Evolutionary conservation across 495 filamentous ascomycete genomes (phyloP).

Genomic region (Podospora fimiseda): DNA sequence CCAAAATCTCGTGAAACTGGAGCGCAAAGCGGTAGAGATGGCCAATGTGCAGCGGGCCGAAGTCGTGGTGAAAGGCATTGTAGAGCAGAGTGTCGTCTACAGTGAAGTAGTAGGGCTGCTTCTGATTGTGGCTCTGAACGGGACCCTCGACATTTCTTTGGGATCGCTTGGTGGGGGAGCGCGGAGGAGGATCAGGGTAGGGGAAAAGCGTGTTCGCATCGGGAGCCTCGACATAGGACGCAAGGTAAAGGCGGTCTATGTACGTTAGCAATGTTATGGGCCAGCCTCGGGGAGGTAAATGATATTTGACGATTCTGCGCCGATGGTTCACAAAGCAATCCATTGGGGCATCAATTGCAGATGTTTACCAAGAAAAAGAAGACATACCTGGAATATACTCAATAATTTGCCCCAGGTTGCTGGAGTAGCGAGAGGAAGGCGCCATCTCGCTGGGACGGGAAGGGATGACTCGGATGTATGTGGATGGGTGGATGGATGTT

Average conservation of each 20-base stretch:
- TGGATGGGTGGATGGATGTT: not conserved
- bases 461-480: too few species aligned
- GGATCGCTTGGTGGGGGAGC: slow-evolving; percentile 68
- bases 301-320: slow-evolving; percentile 5
- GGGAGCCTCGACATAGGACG: slow-evolving; percentile 79
- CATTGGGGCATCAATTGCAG: not conserved
- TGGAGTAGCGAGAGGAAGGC: slow-evolving; percentile 35
- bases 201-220: slow-evolving; percentile 79
- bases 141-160: slow-evolving; percentile 54
- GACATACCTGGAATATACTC: slow-evolving; percentile 53
- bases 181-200: slow-evolving; percentile 54
- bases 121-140: slow-evolving; percentile 37
- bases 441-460: slow-evolving; percentile 36
- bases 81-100: slow-evolving; percentile 89
- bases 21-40: slow-evolving; percentile 95
- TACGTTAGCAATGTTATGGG: slow-evolving; percentile 30
- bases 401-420: slow-evolving; percentile 47
- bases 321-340: not conserved
- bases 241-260: slow-evolving; percentile 89
- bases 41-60: slow-evolving; percentile 93
- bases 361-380: not conserved
- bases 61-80: slow-evolving; percentile 98
- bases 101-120: slow-evolving; percentile 84
- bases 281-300: slow-evolving; percentile 8
- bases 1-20: slow-evolving; percentile 88